These are phyloP conservation scores for Silene latifolia DNA, from an alignment of 148 eudicot genomes.

Conservation along the genomic window DNA sequence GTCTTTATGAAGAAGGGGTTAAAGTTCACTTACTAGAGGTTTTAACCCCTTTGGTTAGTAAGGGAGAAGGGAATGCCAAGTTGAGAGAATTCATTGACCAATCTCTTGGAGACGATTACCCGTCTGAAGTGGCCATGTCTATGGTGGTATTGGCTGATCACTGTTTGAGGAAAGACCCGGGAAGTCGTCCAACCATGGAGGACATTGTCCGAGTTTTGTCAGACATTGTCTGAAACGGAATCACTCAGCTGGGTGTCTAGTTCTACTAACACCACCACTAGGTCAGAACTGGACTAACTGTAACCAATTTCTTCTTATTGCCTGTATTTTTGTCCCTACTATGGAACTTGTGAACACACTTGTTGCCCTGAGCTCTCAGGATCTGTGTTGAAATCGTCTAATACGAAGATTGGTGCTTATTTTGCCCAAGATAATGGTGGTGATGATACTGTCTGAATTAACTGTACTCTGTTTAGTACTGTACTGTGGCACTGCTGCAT, in stretches of 20 bases:
- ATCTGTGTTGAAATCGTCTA: not conserved
- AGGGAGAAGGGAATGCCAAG: conserved; percentile 27
- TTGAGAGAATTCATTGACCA: conserved; percentile 45
- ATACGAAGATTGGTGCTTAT: too few species aligned
- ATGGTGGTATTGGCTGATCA: conserved; percentile 42
- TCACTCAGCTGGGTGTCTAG: conserved; percentile 29
- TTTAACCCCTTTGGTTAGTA: conserved; percentile 32
- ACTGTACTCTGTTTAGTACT: not conserved
- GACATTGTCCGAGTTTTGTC: conserved; percentile 43
- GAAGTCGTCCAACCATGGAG: conserved; percentile 48
- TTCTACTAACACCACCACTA: conserved; percentile 16
- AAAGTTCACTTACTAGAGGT: conserved; percentile 41
- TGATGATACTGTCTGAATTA: not conserved
- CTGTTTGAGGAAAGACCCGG: conserved; percentile 57
- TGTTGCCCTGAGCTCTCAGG: not conserved
- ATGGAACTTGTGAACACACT: not conserved
- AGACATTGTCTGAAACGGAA: conserved; percentile 32
- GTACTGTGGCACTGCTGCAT: not conserved
- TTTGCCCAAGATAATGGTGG: not conserved
- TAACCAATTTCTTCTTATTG: not conserved
- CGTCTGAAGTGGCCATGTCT: conserved; percentile 43
- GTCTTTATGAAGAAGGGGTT: conserved; percentile 37
- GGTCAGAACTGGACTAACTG: conserved; percentile 7
- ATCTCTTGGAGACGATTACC: conserved; percentile 43
- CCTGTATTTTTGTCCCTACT: not conserved